Evolutionary conservation across 495 filamentous ascomycete species (phyloP).

Genomic region (Chaetomidium leptoderma): DNA sequence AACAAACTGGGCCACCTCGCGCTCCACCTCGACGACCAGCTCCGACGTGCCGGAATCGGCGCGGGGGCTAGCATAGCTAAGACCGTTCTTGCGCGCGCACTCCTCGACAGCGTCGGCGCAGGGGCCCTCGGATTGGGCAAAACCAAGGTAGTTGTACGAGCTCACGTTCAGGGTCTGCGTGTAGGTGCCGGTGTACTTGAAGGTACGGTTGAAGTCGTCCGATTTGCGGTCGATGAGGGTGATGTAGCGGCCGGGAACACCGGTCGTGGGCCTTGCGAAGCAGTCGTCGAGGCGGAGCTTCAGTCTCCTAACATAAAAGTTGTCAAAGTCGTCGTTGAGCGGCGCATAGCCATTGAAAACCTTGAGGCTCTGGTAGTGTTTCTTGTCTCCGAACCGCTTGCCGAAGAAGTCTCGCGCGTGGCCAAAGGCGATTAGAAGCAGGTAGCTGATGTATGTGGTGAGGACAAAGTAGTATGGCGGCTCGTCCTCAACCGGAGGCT

Average conservation of each 20-base stretch:
- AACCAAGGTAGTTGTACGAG: constrained; percentile 98
- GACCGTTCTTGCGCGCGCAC: constrained; percentile 74
- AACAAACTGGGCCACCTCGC: constrained; percentile 81
- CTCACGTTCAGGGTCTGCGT: constrained; percentile 98
- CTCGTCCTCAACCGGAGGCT: constrained; percentile 85
- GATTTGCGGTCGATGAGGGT: constrained; percentile 85
- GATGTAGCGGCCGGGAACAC: constrained; percentile 90
- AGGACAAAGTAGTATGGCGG: constrained; percentile 94
- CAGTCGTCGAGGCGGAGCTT: constrained; percentile 96
- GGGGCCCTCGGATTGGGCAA: constrained; percentile 94
- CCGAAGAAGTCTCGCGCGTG: constrained; percentile 97
- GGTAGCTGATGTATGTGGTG: constrained; percentile 95
- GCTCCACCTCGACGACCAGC: constrained; percentile 81
- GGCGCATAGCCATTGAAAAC: constrained; percentile 85
- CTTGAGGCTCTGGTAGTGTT: constrained; percentile 78
- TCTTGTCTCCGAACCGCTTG: constrained; percentile 78
- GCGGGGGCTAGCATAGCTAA: constrained; percentile 73
- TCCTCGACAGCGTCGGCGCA: constrained; percentile 94
- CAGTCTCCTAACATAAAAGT: constrained; percentile 89
- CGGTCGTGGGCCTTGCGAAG: constrained; percentile 85
- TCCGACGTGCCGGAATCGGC: constrained; percentile 84
- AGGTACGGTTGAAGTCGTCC: constrained; percentile 81
- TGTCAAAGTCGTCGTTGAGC: constrained; percentile 98
- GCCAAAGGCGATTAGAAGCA: constrained; percentile 91
- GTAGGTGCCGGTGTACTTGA: constrained; percentile 78